These are phyloP conservation scores for Macrophomina phaseolina DNA, from an alignment of 2,329 filamentous ascomycete genomes.

Conservation along the genomic window DNA sequence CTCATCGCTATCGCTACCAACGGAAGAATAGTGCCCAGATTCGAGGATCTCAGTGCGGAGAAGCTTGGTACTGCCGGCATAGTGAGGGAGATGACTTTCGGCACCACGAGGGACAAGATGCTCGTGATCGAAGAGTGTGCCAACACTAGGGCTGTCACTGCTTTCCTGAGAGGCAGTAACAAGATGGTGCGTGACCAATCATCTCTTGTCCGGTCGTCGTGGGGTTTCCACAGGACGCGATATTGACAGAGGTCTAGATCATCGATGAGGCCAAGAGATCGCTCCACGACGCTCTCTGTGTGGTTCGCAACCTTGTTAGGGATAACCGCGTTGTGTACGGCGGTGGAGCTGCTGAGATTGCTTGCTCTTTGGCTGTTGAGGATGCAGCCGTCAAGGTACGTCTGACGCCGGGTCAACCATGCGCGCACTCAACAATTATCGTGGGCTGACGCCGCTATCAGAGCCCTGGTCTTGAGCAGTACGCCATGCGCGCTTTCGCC, in stretches of 20 bases:
- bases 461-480: slow-evolving; percentile 97
- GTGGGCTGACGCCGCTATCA: slow-evolving; percentile 37
- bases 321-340: slow-evolving; percentile 99
- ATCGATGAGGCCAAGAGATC: slow-evolving; percentile 99
- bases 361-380: slow-evolving; percentile 94
- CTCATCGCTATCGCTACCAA: slow-evolving; percentile 98
- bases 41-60: slow-evolving; percentile 88
- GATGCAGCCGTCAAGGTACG: slow-evolving; percentile 82
- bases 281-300: slow-evolving; percentile 94
- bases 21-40: slow-evolving; percentile 93
- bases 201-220: not conserved
- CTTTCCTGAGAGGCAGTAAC: slow-evolving; percentile 97
- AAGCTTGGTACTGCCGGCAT: slow-evolving; percentile 91
- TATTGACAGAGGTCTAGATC: slow-evolving; percentile 63
- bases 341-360: slow-evolving; percentile 94
- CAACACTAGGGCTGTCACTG: slow-evolving; percentile 93
- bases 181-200: slow-evolving; percentile 78
- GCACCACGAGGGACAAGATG: slow-evolving; percentile 99
- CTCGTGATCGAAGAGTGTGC: slow-evolving; percentile 98
- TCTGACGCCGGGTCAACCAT: slow-evolving; percentile 16
- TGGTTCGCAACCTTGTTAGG: slow-evolving; percentile 92
- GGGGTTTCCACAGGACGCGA: not conserved
- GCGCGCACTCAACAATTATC: slow-evolving; percentile 4
- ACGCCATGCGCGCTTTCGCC: slow-evolving; percentile 97
- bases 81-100: slow-evolving; percentile 94